phyloP scores from a whole-genome alignment of 2,329 filamentous ascomycete species.

The Colletotrichum salicis region DNA sequence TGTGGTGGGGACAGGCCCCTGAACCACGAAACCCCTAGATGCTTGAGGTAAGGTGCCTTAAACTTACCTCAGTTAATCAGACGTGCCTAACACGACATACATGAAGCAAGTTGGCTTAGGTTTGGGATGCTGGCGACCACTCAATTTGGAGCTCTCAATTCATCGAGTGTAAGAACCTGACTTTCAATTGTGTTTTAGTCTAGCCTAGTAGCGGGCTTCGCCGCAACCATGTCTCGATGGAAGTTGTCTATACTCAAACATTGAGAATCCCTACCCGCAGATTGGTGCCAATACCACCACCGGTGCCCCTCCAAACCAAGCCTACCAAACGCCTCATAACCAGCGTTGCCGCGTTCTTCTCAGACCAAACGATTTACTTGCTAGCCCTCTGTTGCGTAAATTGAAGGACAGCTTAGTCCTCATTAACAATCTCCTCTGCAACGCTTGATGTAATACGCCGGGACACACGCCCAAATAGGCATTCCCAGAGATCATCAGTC shows the following conservation, averaged over 20 bases:
- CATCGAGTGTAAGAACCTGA: background rate
- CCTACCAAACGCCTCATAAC: slow-evolving; percentile 13
- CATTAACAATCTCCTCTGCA: slow-evolving; percentile 8
- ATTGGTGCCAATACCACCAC: background rate
- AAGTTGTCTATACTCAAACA: background rate
- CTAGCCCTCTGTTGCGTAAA: background rate
- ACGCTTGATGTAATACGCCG: slow-evolving; percentile 39
- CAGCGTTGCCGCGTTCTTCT: background rate
- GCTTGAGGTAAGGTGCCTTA: background rate
- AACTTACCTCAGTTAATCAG: background rate
- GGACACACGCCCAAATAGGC: slow-evolving; percentile 76
- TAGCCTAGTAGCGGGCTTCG: background rate
- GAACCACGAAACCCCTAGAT: slow-evolving; percentile 7
- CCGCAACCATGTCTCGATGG: background rate
- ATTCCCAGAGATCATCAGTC: slow-evolving; percentile 85
- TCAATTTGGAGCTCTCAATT: background rate
- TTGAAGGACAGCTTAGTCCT: background rate
- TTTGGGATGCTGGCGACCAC: background rate
- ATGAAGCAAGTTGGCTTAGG: background rate
- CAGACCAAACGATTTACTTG: background rate
- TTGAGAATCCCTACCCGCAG: background rate
- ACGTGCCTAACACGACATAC: background rate
- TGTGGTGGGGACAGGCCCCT: slow-evolving; percentile 1
- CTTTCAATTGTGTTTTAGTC: background rate
- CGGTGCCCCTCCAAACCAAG: background rate